phyloP scores from a whole-genome alignment of 108 stramenopile genomes.

The Skeletonema marinoi region DNA sequence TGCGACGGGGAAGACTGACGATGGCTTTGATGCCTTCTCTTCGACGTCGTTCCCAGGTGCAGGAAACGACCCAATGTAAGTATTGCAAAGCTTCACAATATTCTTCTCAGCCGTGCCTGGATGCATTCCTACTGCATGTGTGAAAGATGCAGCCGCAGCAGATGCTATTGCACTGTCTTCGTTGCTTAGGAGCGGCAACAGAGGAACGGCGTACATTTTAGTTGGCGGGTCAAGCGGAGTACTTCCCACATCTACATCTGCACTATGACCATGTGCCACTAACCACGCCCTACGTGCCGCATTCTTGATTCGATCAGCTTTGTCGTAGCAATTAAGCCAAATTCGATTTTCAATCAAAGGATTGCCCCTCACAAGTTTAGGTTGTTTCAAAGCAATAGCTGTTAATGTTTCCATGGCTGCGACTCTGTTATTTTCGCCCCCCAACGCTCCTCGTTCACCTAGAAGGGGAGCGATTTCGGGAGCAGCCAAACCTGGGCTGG shows the following conservation, averaged over 20 bases:
- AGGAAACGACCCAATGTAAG: slow-evolving; percentile 76
- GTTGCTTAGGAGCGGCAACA: slow-evolving; percentile 76
- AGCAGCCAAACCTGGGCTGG: slow-evolving; percentile 51
- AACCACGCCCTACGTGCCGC: slow-evolving; percentile 77
- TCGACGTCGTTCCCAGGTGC: slow-evolving; percentile 28
- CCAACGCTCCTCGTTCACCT: slow-evolving; percentile 79
- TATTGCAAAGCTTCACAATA: slow-evolving; percentile 66
- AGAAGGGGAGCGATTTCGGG: slow-evolving; percentile 81
- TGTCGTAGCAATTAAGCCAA: slow-evolving; percentile 82
- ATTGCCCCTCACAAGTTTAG: slow-evolving; percentile 71
- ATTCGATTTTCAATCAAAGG: slow-evolving; percentile 87
- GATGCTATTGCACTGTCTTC: slow-evolving; percentile 59
- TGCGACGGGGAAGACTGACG: slow-evolving; percentile 25
- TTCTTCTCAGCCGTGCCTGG: slow-evolving; percentile 62
- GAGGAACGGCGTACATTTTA: slow-evolving; percentile 75
- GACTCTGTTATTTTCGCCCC: slow-evolving; percentile 64
- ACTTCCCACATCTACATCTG: slow-evolving; percentile 19
- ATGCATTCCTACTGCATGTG: slow-evolving; percentile 69
- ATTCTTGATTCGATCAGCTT: slow-evolving; percentile 57
- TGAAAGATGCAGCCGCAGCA: slow-evolving; percentile 73
- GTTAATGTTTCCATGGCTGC: slow-evolving; percentile 78
- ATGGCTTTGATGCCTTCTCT: slow-evolving; percentile 26
- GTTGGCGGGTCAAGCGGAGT: slow-evolving; percentile 65
- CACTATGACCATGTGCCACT: slow-evolving; percentile 46
- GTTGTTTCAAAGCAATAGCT: slow-evolving; percentile 59